Conservation (phyloP, 2,329 filamentous ascomycete species). For the Bipolaris cookei region DNA sequence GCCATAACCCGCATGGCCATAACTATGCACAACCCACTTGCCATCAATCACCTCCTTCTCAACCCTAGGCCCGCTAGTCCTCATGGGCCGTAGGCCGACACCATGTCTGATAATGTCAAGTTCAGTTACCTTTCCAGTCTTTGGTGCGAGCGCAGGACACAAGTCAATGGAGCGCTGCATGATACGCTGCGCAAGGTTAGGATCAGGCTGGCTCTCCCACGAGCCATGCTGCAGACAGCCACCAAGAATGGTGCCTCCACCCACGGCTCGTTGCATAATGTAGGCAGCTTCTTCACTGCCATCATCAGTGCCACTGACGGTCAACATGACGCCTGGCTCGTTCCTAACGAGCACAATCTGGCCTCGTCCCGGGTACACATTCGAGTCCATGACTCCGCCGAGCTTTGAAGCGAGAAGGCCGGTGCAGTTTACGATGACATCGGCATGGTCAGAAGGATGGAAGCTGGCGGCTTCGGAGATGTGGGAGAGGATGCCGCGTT, state of each 20-base stretch:
- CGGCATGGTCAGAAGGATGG: constrained; percentile 63
- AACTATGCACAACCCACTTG: constrained; percentile 77
- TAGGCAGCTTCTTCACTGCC: constrained; percentile 76
- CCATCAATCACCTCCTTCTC: constrained; percentile 72
- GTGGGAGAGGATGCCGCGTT: constrained; percentile 61
- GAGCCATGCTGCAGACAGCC: constrained; percentile 80
- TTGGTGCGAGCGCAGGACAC: constrained; percentile 66
- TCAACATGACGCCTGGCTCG: constrained; percentile 72
- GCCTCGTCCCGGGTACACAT: constrained; percentile 77
- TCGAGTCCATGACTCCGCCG: constrained; percentile 79
- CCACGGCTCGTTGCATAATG: constrained; percentile 78
- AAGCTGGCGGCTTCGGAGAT: constrained; percentile 72
- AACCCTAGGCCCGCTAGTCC: constrained; percentile 74
- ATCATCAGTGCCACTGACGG: constrained; percentile 75
- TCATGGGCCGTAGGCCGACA: constrained; percentile 79
- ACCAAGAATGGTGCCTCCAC: constrained; percentile 83
- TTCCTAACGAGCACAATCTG: constrained; percentile 87
- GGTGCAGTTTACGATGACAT: constrained; percentile 83
- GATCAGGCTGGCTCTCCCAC: constrained; percentile 81
- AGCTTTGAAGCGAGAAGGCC: constrained; percentile 77
- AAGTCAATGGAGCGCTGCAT: constrained; percentile 76
- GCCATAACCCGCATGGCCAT: constrained; percentile 80
- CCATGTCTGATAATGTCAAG: constrained; percentile 77
- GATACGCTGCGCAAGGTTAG: constrained; percentile 79
- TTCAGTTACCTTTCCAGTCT: constrained; percentile 71